phyloP scores from a whole-genome alignment of 805 yeast genomes.

The Teunomyces gatunensis region DNA sequence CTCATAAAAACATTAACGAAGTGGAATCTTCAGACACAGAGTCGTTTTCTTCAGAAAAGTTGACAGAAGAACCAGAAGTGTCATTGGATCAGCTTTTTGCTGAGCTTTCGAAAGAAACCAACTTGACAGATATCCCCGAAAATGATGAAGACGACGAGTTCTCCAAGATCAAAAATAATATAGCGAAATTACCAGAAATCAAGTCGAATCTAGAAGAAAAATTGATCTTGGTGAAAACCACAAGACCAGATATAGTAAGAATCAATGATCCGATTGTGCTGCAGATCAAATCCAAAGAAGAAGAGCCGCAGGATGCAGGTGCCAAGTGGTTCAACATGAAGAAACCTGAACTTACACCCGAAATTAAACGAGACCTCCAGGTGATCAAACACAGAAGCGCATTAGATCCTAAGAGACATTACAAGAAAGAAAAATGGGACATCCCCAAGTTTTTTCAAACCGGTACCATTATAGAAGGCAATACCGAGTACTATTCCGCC shows the following conservation, averaged over 20 bases:
- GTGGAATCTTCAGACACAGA: conserved; percentile 31
- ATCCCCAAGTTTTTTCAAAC: conserved; percentile 79
- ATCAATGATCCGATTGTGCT: conserved; percentile 48
- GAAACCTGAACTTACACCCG: conserved; percentile 68
- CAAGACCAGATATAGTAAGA: conserved; percentile 21
- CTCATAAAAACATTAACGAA: conserved; percentile 8
- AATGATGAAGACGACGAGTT: conserved; percentile 21
- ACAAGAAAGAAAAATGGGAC: conserved; percentile 79
- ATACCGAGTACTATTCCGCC: conserved; percentile 69
- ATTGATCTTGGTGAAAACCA: conserved; percentile 14
- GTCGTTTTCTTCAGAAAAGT: conserved; percentile 17
- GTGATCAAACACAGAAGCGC: conserved; percentile 84
- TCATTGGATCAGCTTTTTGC: conserved; percentile 33
- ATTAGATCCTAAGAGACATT: conserved; percentile 92
- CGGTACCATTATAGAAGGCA: conserved; percentile 85
- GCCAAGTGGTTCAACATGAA: conserved; percentile 80
- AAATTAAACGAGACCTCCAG: conserved; percentile 71
- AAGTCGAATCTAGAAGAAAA: conserved; percentile 26
- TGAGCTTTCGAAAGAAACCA: conserved; percentile 26
- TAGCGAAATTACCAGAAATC: conserved; percentile 41
- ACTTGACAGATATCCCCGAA: conserved; percentile 7
- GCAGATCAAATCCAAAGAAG: conserved; percentile 15
- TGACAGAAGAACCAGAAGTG: conserved; percentile 8
- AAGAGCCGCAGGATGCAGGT: conserved; percentile 41
- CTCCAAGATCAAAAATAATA: conserved; percentile 31